These are phyloP conservation scores for Aspergillus homomorphus DNA, from an alignment of 495 filamentous ascomycete genomes.

Conservation along the genomic window DNA sequence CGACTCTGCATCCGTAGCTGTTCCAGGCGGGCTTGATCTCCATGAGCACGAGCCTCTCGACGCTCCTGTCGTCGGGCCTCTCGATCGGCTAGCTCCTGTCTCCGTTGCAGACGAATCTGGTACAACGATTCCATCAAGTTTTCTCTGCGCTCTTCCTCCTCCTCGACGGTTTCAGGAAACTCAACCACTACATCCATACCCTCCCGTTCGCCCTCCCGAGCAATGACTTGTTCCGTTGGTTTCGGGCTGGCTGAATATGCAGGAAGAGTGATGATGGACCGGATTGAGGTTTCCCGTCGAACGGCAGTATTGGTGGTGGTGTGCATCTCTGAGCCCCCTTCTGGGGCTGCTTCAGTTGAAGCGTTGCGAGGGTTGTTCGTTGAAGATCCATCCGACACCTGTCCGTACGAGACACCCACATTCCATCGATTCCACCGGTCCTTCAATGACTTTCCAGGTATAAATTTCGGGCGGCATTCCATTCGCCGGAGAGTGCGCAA, in stretches of 20 bases:
- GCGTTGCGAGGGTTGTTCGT: conserved; percentile 27
- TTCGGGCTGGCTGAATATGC: conserved; percentile 68
- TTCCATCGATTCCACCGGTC: conserved; percentile 59
- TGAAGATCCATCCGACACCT: conserved; percentile 31
- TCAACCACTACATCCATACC: conserved; percentile 93
- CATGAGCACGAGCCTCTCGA: conserved; percentile 65
- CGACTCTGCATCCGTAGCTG: conserved; percentile 51
- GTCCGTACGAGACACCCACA: conserved; percentile 41
- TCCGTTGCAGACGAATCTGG: conserved; percentile 77
- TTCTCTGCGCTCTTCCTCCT: conserved; percentile 79
- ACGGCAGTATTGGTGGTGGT: conserved; percentile 40
- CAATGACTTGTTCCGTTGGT: conserved; percentile 80
- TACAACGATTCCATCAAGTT: conserved; percentile 91
- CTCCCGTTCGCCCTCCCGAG: conserved; percentile 83
- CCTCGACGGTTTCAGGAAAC: conserved; percentile 66
- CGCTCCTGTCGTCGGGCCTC: conserved; percentile 66
- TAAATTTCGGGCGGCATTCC: conserved; percentile 53
- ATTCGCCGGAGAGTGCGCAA: conserved; percentile 47
- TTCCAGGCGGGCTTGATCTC: conserved; percentile 61
- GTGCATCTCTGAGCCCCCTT: conserved; percentile 31
- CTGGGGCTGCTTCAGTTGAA: conserved; percentile 22
- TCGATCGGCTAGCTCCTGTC: conserved; percentile 70
- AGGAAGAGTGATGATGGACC: conserved; percentile 89
- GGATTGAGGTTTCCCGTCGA: conserved; percentile 79
- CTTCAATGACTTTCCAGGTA: conserved; percentile 58